phyloP scores from a whole-genome alignment of 1,139 yeast species.

The Nakaseomyces delphensis region DNA sequence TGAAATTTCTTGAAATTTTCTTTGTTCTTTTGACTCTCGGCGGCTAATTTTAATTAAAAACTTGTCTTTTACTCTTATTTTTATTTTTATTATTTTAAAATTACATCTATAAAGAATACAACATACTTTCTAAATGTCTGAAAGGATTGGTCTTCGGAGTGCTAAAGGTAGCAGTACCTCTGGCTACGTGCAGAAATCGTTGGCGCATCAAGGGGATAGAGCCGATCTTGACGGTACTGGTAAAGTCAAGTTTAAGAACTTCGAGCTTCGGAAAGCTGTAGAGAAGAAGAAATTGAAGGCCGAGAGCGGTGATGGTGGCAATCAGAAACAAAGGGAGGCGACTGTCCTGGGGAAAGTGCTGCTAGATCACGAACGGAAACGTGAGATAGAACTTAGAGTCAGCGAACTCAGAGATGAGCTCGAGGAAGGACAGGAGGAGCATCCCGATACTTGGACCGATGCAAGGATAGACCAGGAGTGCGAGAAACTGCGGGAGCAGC shows the following conservation, averaged over 20 bases:
- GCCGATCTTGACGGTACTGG: neutral
- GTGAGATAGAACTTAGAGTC: slow-evolving; percentile 21
- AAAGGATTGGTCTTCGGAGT: slow-evolving; percentile 24
- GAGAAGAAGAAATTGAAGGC: neutral
- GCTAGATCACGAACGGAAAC: slow-evolving; percentile 11
- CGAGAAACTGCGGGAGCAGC: slow-evolving; percentile 12
- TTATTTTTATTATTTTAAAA: neutral
- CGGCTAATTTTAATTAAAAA: too few species aligned
- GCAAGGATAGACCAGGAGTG: slow-evolving; percentile 18
- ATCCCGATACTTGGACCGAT: slow-evolving; percentile 11
- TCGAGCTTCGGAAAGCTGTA: slow-evolving; percentile 1
- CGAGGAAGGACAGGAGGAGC: slow-evolving; percentile 15
- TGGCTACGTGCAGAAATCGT: slow-evolving; percentile 26
- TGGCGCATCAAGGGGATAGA: slow-evolving; percentile 11
- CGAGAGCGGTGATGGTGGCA: neutral
- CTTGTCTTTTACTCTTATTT: neutral
- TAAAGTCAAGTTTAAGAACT: neutral
- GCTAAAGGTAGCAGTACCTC: slow-evolving; percentile 31
- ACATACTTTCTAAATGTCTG: neutral
- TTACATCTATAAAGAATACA: neutral
- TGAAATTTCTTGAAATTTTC: neutral
- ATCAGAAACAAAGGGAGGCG: neutral
- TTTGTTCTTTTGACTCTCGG: neutral
- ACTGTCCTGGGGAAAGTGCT: slow-evolving; percentile 7
- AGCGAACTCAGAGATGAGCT: slow-evolving; percentile 21